phyloP scores from a whole-genome alignment of 768 basidiomycete genomes.

The Pisolithus orientalis region DNA sequence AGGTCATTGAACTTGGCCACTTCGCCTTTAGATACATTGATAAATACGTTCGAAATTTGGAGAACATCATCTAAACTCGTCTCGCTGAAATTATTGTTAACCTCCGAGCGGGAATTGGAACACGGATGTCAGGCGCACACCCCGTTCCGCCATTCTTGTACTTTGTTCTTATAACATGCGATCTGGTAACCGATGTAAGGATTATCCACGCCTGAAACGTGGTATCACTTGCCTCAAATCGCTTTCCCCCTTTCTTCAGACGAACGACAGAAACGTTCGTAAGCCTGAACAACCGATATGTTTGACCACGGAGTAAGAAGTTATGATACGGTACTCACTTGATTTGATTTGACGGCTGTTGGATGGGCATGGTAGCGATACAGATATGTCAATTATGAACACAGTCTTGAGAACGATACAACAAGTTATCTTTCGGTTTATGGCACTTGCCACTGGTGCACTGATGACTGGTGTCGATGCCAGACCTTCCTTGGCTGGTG shows the following conservation, averaged over 20 bases:
- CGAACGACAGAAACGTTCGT: conserved; percentile 97
- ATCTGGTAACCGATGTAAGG: conserved; percentile 43
- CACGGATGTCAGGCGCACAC: conserved; percentile 47
- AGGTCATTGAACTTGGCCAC: conserved; percentile 86
- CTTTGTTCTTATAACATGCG: conserved; percentile 99
- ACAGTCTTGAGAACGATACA: too few relatives aligned
- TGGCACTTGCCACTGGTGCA: too few relatives aligned
- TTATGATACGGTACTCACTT: conserved; percentile 43
- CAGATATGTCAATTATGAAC: not conserved
- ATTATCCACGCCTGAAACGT: not conserved
- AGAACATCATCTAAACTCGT: conserved; percentile 92
- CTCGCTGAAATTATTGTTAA: conserved; percentile 47
- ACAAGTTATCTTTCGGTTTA: too few relatives aligned
- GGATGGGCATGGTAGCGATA: conserved; percentile 40
- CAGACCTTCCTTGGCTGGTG: too few relatives aligned
- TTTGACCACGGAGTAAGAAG: conserved; percentile 3
- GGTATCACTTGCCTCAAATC: conserved; percentile 70
- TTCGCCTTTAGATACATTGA: conserved; percentile 95
- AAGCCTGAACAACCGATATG: conserved; percentile 45
- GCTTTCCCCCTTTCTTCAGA: conserved; percentile 93
- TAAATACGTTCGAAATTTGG: conserved; percentile 93
- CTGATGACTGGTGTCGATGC: too few relatives aligned
- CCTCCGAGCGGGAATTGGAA: not conserved
- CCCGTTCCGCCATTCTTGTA: conserved; percentile 91
- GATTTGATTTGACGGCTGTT: conserved; percentile 88